Percentiles rank a stretch among this genome's conserved stretches.
Conservation (phyloP, 225 moss, liverwort and hornwort species). For the Ulota crispa region DNA sequence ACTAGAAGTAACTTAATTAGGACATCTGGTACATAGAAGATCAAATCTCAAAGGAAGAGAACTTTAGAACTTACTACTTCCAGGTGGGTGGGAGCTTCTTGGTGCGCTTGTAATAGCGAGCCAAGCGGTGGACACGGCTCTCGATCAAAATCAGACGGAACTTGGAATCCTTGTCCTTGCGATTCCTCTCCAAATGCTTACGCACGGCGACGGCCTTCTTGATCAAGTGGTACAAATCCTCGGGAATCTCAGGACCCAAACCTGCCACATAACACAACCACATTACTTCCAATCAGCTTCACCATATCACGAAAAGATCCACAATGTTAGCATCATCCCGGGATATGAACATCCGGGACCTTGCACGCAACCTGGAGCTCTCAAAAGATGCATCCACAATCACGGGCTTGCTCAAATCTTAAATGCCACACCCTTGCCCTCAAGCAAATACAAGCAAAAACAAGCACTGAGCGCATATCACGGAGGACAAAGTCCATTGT, state of each 20-base stretch:
- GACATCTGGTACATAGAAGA: too few relatives aligned
- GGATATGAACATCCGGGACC: too few relatives aligned
- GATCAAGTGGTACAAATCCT: constrained; percentile 68
- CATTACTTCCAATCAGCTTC: background rate
- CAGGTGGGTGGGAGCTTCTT: constrained; percentile 73
- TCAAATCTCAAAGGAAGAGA: background rate
- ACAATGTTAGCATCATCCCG: background rate
- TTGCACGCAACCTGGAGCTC: too few relatives aligned
- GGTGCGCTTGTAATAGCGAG: constrained; percentile 76
- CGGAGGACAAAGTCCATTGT: too few relatives aligned
- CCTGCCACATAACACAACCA: constrained; percentile 25
- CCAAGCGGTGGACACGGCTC: constrained; percentile 65
- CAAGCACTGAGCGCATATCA: too few relatives aligned
- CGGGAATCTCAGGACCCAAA: constrained; percentile 66
- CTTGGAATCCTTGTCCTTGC: constrained; percentile 76
- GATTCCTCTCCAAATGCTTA: constrained; percentile 68
- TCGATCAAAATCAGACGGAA: constrained; percentile 68
- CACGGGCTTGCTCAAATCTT: too few relatives aligned
- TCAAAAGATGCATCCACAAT: too few relatives aligned
- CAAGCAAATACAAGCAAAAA: too few relatives aligned
- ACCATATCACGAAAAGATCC: too few relatives aligned
- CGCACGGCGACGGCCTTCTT: constrained; percentile 73
- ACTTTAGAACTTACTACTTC: constrained; percentile 53
- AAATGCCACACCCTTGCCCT: too few relatives aligned
- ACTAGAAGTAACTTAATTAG: background rate